phyloP scores from a whole-genome alignment of 176 grass and related monocot genomes.

The Aegilops speltoides region DNA sequence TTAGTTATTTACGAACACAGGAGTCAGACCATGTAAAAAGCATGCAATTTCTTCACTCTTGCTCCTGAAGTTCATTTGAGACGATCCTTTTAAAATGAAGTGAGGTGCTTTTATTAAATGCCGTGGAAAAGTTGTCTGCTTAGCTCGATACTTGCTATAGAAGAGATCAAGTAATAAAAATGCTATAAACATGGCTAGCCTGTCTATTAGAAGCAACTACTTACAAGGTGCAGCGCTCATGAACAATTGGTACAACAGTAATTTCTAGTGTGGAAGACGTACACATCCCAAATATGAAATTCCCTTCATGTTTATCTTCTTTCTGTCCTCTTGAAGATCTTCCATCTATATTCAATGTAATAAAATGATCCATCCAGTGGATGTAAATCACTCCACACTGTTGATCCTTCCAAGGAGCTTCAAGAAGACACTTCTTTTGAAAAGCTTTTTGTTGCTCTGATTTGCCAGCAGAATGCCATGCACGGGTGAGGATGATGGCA shows the following conservation, averaged over 20 bases:
- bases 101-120: background rate
- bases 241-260: conserved; percentile 26
- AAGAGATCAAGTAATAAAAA: background rate
- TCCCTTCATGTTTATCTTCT: conserved; percentile 14
- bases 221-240: conserved; percentile 28
- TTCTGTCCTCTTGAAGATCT: conserved; percentile 19
- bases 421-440: conserved; percentile 27
- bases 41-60: conserved; percentile 5
- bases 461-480: background rate
- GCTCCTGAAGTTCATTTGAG: background rate
- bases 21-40: background rate
- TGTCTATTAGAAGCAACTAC: conserved; percentile 34
- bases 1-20: background rate
- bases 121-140: background rate
- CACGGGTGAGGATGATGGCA: background rate
- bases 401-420: conserved; percentile 22
- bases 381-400: conserved; percentile 18
- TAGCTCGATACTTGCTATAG: background rate
- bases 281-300: conserved; percentile 4
- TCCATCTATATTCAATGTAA: conserved; percentile 25
- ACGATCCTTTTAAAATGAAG: background rate
- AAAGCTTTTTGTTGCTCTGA: conserved; percentile 3
- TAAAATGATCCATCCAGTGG: conserved; percentile 18
- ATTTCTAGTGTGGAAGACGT: conserved; percentile 22
- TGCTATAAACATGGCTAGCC: conserved; percentile 9